Evolutionary conservation across 1,284 basidiomycete species (phyloP), one percentile per base, ranked within the genome.

Genomic region (Ustilago esculenta): DNA sequence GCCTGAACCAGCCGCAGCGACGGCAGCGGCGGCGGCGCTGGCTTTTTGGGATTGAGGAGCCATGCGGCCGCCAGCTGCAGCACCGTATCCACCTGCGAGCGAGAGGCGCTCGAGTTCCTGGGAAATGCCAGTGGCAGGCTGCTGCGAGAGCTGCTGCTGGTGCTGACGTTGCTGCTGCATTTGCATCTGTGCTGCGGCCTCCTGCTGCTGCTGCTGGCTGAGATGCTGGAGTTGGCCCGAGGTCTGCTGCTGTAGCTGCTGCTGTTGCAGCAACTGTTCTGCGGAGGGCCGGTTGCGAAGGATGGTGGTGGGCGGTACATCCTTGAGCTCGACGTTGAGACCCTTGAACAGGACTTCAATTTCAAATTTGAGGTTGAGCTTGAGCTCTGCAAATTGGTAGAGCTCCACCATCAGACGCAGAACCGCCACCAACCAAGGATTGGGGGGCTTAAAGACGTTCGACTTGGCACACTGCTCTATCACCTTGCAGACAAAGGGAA

Each of bases 401-500:
- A 99, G 87, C 83, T 99, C 96, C 35, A 90, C 92, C 44, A 98
- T 87, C 23, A 98, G 86, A 66, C 90, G 88, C 72, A 98, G 86
- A 63, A 98, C 91, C 0, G 91, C 94, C 90, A 96, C 94, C 54
- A 99, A 84, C 96, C 96, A 99, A 1, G 96, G 96, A 83, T 98
- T 99, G 23, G 96, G 96, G 15, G 92, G 90, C 77, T 87, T 89
- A 87, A 98, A 99, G 32, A 98, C 92, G 65, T 86, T 89, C 37
- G 94, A 97, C 79, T 90, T 89, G 51, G 89, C 87, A 75, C 92
- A 94, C 47, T 92, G 92, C 80, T 94, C 92, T 51, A 99, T 87
- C 5, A 95, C 90, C 83, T 97, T 98, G 88, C 94, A 98, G 25
- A 98, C 92, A 82, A 98, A 99, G 0, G 96, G 94, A 66, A 99